Base-by-base conservation (phyloP, 768 basidiomycete species). In the Hemileccinum rubropunctum region DNA sequence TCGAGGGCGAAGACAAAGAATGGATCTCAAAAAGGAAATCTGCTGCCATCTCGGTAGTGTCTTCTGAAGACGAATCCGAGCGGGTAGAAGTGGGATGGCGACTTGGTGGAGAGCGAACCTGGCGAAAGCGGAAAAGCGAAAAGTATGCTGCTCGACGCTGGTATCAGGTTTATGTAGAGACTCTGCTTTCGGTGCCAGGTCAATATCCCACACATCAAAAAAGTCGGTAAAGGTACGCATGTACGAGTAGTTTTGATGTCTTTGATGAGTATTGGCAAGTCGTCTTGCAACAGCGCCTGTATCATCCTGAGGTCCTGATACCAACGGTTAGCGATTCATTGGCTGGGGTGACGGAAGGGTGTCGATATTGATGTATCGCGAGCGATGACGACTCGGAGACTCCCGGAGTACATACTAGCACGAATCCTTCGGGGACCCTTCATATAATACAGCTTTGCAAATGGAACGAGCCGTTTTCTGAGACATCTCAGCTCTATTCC, bases 151-250 rank as follows among this genome's bases (percentile, higher is more conserved):
- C 73, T 75, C 4, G 77, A 71, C 23, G 57, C 42, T 59, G 64
- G 38, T 55, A 17, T 56, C 60, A 34, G 55, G 23, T 40, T 50
- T 57, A 51, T 58, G 62, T 48, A 35, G 14, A 30, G 53, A 36
- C 3, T 45, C 63, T 48, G n/a, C 37, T 60, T 77, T 82, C 52
- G 73, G 72, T 23, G 73, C 73, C 17, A 80, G 69, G 45, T 91
- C 88, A 51, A 78, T 66, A 64, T 92, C 90, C 90, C 90, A 91
- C 55, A 79, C 76, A 12, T 80, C 85, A 60, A 92, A 92, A 67
- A 91, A 92, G 62, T 91, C 84, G 3, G 80, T 80, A 42, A 88
- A 77, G 26, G n/a, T n/a, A n/a, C n/a, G n/a, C n/a, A n/a, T n/a
- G 75, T 63, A 30, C 71, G 73, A 23, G 77, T 78, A 15, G 71